Conservation (phyloP, 495 filamentous ascomycete species). For the Penicillium coprophilum region DNA sequence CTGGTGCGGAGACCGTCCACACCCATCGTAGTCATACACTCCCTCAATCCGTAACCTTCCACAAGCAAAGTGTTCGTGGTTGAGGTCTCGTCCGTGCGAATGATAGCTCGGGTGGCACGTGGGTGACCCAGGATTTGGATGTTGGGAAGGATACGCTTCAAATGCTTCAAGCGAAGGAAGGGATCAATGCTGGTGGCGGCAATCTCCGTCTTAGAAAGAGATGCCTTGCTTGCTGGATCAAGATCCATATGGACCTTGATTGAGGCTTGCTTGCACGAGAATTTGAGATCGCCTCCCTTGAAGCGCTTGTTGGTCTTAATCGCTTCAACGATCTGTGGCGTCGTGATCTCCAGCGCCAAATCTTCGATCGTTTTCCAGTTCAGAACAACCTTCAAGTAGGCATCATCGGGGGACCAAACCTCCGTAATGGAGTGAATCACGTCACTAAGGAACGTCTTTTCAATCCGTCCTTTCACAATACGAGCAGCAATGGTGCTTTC, state of each 20-base stretch:
- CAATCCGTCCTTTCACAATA: constrained; percentile 86
- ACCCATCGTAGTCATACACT: constrained; percentile 90
- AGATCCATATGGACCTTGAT: constrained; percentile 59
- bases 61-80: constrained; percentile 71
- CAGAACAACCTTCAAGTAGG: constrained; percentile 71
- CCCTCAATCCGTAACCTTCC: constrained; percentile 86
- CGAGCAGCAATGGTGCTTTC: constrained; percentile 70
- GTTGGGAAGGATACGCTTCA: constrained; percentile 77
- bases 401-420: constrained; percentile 71
- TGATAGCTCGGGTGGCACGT: constrained; percentile 81
- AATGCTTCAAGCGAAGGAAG: constrained; percentile 75
- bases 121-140: constrained; percentile 86
- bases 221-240: constrained; percentile 52
- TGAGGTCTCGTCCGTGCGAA: constrained; percentile 68
- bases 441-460: constrained; percentile 57
- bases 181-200: constrained; percentile 60
- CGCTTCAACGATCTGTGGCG: constrained; percentile 66
- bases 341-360: constrained; percentile 72
- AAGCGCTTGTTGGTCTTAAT: constrained; percentile 79
- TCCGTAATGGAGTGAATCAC: constrained; percentile 78
- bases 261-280: constrained; percentile 48
- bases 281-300: constrained; percentile 58
- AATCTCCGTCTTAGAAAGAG: constrained; percentile 56
- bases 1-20: constrained; percentile 69
- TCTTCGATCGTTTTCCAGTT: constrained; percentile 73